Evolutionary conservation across 345 rosid genomes (phyloP), one percentile per base, ranked within the genome.

Genomic region (Xanthoceras sorbifolium): DNA sequence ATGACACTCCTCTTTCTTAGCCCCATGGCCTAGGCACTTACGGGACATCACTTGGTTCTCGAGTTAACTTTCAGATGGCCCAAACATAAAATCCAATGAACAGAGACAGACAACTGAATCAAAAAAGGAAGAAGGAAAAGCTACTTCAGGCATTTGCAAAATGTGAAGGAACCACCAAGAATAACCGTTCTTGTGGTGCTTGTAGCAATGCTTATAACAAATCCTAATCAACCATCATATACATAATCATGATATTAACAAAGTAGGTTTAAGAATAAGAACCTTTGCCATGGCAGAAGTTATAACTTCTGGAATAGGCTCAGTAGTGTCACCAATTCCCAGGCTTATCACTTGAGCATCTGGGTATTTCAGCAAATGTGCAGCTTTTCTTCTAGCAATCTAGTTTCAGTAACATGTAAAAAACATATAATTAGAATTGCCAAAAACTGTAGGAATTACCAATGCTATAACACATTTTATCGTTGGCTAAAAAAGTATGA

Each of bases 321-420:
- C 97, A 11, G 98, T 93, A 38, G 99, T 96, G 81, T 96, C 99
- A 68, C 99, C 98, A 60, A 96, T 96, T 73, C 99, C 99, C 64
- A 93, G 93, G 86, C 97, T 93, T 42, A 96, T 93, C 72, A 96
- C 92, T 82, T 86, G 83, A 15, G 97, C 98, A 78, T 91, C 93
- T 10, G 99, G 98, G 72, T 88, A 88, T 79, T 91, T 96, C 82
- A 77, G 84, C 88, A 91, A 29, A 80, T 96, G 98, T 4, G 98
- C 95, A 79, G 86, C 79, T 85, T 89, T 91, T 83, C 97, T 90
- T 72, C 97, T 87, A 61, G 93, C 97, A 85, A 93, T 84, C 99
- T 96, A 73, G 38, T 82, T 70, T 75, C 55, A 55, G 12, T 15
- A 64, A 50, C 15, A 74, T 32, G 22, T 9, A 44, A 26, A 34